phyloP scores from a whole-genome alignment of 2,329 filamentous ascomycete genomes.

The Chaetoscypha palmicola region DNA sequence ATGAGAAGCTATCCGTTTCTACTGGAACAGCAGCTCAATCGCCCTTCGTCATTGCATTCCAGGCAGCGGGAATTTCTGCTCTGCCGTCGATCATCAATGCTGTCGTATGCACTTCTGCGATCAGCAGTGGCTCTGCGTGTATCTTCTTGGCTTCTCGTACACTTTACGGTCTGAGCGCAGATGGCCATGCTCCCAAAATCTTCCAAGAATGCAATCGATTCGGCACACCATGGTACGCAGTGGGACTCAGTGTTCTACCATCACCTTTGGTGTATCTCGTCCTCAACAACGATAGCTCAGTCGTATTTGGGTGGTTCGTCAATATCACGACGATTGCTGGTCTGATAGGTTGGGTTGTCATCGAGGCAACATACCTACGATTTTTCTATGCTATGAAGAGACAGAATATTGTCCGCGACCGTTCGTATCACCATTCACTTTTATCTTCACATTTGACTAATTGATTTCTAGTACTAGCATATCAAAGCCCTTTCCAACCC shows the following conservation, averaged over 20 bases:
- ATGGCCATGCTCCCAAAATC: conserved; percentile 44
- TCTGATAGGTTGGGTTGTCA: conserved; percentile 32
- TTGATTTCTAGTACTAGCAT: conserved; percentile 33
- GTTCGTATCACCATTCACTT: neutral
- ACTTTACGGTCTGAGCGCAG: conserved; percentile 50
- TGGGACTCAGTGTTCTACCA: conserved; percentile 45
- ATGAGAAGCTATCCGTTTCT: conserved; percentile 43
- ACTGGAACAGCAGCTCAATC: conserved; percentile 57
- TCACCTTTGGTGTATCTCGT: conserved; percentile 64
- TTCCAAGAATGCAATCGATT: conserved; percentile 48
- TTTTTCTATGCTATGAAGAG: conserved; percentile 49
- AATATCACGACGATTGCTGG: conserved; percentile 46
- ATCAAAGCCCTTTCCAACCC: conserved; percentile 47
- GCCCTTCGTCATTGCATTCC: conserved; percentile 51
- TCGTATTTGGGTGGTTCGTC: conserved; percentile 63
- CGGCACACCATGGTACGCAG: conserved; percentile 50
- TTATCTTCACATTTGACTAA: neutral
- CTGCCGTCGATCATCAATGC: conserved; percentile 63
- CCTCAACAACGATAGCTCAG: conserved; percentile 45
- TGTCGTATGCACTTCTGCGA: conserved; percentile 59
- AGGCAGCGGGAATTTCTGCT: conserved; percentile 54
- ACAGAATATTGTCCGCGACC: conserved; percentile 41
- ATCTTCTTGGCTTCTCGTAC: conserved; percentile 53
- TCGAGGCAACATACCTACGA: conserved; percentile 51
- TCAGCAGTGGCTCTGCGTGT: conserved; percentile 58